These are phyloP conservation scores for Sugiyamaella marilandica DNA, from an alignment of 805 yeast genomes.

Conservation along the genomic window DNA sequence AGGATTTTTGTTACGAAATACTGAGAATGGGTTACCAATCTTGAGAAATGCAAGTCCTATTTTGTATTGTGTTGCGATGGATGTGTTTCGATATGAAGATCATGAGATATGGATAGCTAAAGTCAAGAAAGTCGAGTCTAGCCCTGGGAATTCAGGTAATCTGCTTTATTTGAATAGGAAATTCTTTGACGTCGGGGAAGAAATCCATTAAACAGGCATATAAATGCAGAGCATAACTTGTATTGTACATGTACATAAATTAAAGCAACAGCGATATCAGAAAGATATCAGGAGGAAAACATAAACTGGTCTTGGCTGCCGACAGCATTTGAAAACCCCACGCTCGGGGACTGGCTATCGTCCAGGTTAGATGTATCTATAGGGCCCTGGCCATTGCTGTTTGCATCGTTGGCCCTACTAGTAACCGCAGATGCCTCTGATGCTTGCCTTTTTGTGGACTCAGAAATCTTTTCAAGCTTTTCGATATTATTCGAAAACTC, in stretches of 20 bases:
- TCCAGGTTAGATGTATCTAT: background rate
- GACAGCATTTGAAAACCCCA: background rate
- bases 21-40: constrained; percentile 24
- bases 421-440: background rate
- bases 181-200: constrained; percentile 36
- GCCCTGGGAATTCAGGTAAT: constrained; percentile 27
- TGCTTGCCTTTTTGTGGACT: constrained; percentile 24
- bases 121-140: constrained; percentile 39
- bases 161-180: constrained; percentile 23
- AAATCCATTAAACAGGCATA: constrained; percentile 18
- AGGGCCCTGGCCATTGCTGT: background rate
- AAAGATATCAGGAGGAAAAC: too few relatives aligned
- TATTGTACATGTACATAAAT: background rate
- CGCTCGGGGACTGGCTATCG: background rate
- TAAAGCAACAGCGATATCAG: background rate
- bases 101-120: constrained; percentile 90
- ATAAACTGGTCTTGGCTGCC: too few relatives aligned
- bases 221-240: background rate
- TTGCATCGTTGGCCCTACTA: background rate
- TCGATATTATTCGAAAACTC: constrained; percentile 32
- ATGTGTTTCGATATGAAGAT: constrained; percentile 51
- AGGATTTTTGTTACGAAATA: constrained; percentile 19
- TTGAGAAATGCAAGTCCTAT: constrained; percentile 25
- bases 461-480: constrained; percentile 32
- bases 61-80: constrained; percentile 26